phyloP scores from a whole-genome alignment of 371 early-diverging fungal species.

The Haplosporangium sp. region DNA sequence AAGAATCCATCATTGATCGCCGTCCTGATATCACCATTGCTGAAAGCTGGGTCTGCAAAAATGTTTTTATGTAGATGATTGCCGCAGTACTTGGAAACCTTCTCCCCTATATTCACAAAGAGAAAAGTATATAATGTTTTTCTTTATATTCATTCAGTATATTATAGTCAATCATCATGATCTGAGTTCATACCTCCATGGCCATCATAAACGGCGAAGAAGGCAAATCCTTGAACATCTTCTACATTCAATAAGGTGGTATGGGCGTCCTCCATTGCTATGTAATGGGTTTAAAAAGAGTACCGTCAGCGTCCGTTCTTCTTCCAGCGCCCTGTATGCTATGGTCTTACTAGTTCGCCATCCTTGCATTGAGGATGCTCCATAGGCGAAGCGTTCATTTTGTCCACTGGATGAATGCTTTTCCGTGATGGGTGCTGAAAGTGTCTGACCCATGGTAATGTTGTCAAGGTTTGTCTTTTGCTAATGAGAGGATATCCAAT shows the following conservation, averaged over 20 bases:
- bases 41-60: slow-evolving; percentile 69
- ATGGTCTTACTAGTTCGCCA: slow-evolving; percentile 90
- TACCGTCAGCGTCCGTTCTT: too few species aligned
- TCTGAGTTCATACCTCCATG: slow-evolving; percentile 83
- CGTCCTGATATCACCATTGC: slow-evolving; percentile 65
- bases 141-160: background rate
- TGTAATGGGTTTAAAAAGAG: too few species aligned
- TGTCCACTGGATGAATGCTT: slow-evolving; percentile 83
- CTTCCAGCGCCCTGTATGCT: too few species aligned
- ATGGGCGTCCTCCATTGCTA: slow-evolving; percentile 81
- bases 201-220: slow-evolving; percentile 98
- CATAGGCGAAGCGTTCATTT: slow-evolving; percentile 83
- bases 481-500: too few species aligned
- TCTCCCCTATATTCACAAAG: slow-evolving; percentile 59
- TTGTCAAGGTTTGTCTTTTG: too few species aligned
- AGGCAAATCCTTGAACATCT: slow-evolving; percentile 64
- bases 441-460: slow-evolving; percentile 91
- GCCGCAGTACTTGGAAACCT: slow-evolving; percentile 88
- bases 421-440: slow-evolving; percentile 92
- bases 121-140: too few species aligned
- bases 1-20: slow-evolving; percentile 86
- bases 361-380: slow-evolving; percentile 95
- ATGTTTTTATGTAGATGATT: slow-evolving; percentile 76
- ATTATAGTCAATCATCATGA: background rate
- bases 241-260: slow-evolving; percentile 81